These are phyloP conservation scores for Moesziomyces globuligerus DNA, from an alignment of 1,284 basidiomycete genomes.

Conservation along the genomic window DNA sequence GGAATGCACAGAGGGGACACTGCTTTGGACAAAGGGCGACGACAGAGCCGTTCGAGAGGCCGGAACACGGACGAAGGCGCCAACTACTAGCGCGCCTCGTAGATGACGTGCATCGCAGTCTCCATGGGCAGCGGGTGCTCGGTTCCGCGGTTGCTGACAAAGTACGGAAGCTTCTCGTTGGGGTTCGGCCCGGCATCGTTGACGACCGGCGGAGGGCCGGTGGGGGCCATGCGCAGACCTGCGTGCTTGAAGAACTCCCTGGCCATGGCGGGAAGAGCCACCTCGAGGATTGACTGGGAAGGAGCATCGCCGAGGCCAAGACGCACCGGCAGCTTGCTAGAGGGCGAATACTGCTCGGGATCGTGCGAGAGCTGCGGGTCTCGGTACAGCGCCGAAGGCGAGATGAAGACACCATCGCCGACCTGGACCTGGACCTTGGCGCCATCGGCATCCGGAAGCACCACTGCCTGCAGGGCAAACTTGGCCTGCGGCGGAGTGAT, in stretches of 20 bases:
- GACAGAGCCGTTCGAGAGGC: background rate
- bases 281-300: constrained; percentile 38
- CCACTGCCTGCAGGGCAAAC: constrained; percentile 30
- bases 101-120: constrained; percentile 48
- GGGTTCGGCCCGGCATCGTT: constrained; percentile 25
- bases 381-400: constrained; percentile 37
- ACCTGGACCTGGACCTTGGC: constrained; percentile 25
- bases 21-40: constrained; percentile 1
- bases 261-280: constrained; percentile 41
- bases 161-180: constrained; percentile 37
- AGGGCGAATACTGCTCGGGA: constrained; percentile 21
- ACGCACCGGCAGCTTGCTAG: constrained; percentile 20
- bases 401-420: constrained; percentile 43
- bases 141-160: constrained; percentile 28
- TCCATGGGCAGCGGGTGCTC: constrained; percentile 44
- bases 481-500: constrained; percentile 36
- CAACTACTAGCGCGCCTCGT: constrained; percentile 14
- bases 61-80: background rate
- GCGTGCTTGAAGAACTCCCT: constrained; percentile 43
- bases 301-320: constrained; percentile 46
- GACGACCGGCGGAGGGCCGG: constrained; percentile 35
- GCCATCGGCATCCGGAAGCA: constrained; percentile 25
- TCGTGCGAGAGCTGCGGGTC: constrained; percentile 36
- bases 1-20: background rate
- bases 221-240: constrained; percentile 34